These are phyloP conservation scores for Phytophthora brassicae DNA, from an alignment of 352 stramenopile species.

Conservation along the genomic window DNA sequence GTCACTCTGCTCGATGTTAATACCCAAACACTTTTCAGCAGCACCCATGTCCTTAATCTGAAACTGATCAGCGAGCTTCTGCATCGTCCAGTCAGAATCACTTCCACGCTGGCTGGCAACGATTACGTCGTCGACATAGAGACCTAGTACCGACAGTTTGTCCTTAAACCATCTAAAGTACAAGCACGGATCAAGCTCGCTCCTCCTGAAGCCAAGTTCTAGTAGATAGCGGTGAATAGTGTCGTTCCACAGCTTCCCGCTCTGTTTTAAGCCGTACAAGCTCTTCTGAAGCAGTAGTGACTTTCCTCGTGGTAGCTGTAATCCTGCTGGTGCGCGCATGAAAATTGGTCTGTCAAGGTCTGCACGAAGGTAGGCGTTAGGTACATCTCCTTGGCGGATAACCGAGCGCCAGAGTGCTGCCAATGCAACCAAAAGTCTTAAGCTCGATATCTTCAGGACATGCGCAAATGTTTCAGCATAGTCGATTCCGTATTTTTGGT, in stretches of 20 bases:
- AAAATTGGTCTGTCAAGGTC: slow-evolving; percentile 1
- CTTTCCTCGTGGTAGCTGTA: not conserved
- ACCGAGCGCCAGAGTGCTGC: not conserved
- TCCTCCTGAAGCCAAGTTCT: not conserved
- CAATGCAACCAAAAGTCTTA: not conserved
- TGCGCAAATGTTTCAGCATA: slow-evolving; percentile 1
- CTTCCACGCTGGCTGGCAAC: slow-evolving; percentile 4
- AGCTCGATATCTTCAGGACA: not conserved
- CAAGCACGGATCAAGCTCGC: slow-evolving; percentile 6
- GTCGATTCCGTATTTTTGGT: not conserved
- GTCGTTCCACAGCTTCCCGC: slow-evolving; percentile 11
- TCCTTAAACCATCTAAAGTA: not conserved
- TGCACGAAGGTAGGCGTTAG: slow-evolving; percentile 1
- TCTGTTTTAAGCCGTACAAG: slow-evolving; percentile 9
- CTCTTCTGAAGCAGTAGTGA: not conserved
- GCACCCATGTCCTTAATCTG: slow-evolving; percentile 3
- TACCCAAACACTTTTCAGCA: not conserved
- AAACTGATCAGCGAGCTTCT: not conserved
- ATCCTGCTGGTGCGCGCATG: not conserved
- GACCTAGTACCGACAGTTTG: slow-evolving; percentile 1
- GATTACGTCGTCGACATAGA: slow-evolving; percentile 7
- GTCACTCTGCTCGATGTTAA: slow-evolving; percentile 1
- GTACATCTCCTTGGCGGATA: slow-evolving; percentile 4
- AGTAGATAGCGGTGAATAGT: not conserved
- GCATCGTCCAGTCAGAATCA: slow-evolving; percentile 1